Evolutionary conservation across 192 early-diverging fungal species (phyloP).

Genomic region (Funneliformis geosporum): DNA sequence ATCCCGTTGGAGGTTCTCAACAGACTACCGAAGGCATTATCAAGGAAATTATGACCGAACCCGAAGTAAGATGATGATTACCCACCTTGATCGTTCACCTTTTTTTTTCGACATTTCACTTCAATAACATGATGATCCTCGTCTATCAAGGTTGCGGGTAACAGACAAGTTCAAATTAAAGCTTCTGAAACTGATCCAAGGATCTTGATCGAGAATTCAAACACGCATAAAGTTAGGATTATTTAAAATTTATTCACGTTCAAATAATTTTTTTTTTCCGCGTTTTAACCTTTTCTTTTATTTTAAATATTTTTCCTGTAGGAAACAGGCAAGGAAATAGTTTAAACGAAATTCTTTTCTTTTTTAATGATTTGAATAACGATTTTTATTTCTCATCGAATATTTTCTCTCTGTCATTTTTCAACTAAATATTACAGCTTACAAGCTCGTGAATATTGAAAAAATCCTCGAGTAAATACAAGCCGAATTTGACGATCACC

Average conservation of each 20-base stretch:
- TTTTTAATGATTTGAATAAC: not conserved
- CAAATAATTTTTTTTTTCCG: too few species aligned
- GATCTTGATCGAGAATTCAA: constrained; percentile 16
- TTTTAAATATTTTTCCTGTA: not conserved
- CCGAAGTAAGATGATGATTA: constrained; percentile 1
- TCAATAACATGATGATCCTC: not conserved
- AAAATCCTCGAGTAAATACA: not conserved
- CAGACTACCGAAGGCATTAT: constrained; percentile 19
- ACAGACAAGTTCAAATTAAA: constrained; percentile 5
- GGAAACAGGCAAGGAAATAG: constrained; percentile 10
- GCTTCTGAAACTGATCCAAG: constrained; percentile 16
- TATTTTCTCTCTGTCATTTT: too few species aligned
- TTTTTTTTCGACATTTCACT: too few species aligned
- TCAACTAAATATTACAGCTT: not conserved
- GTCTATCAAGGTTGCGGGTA: not conserved
- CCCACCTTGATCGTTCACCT: too few species aligned
- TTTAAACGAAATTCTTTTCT: not conserved
- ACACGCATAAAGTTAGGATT: constrained; percentile 10
- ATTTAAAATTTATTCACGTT: not conserved
- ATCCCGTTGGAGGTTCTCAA: constrained; percentile 9
- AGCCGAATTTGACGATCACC: too few species aligned
- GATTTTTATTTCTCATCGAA: too few species aligned
- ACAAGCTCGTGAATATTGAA: constrained; percentile 26
- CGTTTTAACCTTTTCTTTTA: too few species aligned
- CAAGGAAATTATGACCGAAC: constrained; percentile 21